A percentile compares a stretch with the other conserved stretches of the same genome.
phyloP scores from a whole-genome alignment of 2,329 filamentous ascomycete genomes.

The Monascus ruber region DNA sequence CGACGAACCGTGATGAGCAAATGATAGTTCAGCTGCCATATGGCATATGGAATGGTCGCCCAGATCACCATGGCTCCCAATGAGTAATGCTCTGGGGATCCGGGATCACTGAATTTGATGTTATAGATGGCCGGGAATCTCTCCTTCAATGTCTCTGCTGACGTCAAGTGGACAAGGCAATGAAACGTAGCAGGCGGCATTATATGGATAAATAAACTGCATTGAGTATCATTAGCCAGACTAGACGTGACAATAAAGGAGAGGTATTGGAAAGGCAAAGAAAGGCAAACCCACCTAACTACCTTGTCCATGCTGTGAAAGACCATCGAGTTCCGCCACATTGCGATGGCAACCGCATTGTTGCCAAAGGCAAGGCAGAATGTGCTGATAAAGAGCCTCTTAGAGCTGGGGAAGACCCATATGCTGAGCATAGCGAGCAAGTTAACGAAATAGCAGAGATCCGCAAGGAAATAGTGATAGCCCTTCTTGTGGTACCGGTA shows the following conservation, averaged over 20 bases:
- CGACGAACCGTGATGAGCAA: conserved; percentile 90
- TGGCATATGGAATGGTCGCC: conserved; percentile 81
- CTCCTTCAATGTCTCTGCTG: conserved; percentile 50
- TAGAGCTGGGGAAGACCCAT: conserved; percentile 84
- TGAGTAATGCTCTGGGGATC: conserved; percentile 68
- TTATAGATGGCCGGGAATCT: conserved; percentile 77
- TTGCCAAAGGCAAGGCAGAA: conserved; percentile 93
- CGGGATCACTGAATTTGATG: conserved; percentile 58
- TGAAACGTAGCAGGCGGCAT: conserved; percentile 95
- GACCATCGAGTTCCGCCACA: conserved; percentile 98
- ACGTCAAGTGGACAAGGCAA: conserved; percentile 74
- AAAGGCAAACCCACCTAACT: conserved; percentile 48
- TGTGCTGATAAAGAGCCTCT: conserved; percentile 79
- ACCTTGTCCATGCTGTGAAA: conserved; percentile 99
- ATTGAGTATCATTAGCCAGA: conserved; percentile 1
- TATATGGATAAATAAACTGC: conserved; percentile 91
- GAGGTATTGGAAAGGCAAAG: background rate
- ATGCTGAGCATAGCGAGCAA: conserved; percentile 68
- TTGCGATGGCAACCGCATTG: conserved; percentile 92
- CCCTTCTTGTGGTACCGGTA: conserved; percentile 84
- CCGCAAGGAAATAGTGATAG: conserved; percentile 93
- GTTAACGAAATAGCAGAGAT: conserved; percentile 98
- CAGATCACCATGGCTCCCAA: conserved; percentile 80
- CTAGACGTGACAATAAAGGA: background rate
- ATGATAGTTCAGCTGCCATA: conserved; percentile 92